phyloP scores from a whole-genome alignment of 1,284 basidiomycete genomes.

The Trichosporon sp. region DNA sequence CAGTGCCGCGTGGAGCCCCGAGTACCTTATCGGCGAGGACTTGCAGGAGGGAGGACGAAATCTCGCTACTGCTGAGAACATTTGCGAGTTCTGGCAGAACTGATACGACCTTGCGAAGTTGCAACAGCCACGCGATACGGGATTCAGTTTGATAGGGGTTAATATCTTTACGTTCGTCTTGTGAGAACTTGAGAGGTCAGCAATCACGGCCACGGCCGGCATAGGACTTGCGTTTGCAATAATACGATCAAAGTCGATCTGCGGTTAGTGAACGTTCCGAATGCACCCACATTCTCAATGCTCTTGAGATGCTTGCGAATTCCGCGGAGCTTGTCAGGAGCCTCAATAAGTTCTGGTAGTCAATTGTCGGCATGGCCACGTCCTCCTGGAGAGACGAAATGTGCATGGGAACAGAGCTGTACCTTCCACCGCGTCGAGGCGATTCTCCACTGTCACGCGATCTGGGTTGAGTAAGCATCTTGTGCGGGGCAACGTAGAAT shows the following conservation, averaged over 20 bases:
- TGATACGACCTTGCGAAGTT: constrained; percentile 35
- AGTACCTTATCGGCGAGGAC: constrained; percentile 17
- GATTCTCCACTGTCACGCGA: constrained; percentile 68
- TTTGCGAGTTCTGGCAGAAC: constrained; percentile 27
- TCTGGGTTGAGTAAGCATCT: constrained; percentile 54
- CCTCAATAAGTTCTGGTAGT: constrained; percentile 68
- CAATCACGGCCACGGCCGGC: neutral
- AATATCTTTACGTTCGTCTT: constrained; percentile 10
- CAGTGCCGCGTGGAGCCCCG: neutral
- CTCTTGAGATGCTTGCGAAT: constrained; percentile 70
- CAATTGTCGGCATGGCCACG: neutral
- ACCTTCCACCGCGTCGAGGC: constrained; percentile 84
- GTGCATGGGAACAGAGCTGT: constrained; percentile 13
- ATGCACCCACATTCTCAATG: constrained; percentile 60
- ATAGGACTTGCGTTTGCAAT: constrained; percentile 65
- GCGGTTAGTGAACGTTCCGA: constrained; percentile 6
- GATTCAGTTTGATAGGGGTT: constrained; percentile 32
- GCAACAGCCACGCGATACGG: constrained; percentile 38
- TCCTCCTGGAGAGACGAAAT: neutral
- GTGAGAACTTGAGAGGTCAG: constrained; percentile 30
- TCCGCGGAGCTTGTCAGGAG: constrained; percentile 71
- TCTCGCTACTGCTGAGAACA: constrained; percentile 21
- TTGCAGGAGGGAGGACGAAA: neutral
- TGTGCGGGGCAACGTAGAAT: constrained; percentile 8
- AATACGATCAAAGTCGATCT: constrained; percentile 84